Conservation (phyloP, 345 rosid genomes). For the Linum usitatissimum region DNA sequence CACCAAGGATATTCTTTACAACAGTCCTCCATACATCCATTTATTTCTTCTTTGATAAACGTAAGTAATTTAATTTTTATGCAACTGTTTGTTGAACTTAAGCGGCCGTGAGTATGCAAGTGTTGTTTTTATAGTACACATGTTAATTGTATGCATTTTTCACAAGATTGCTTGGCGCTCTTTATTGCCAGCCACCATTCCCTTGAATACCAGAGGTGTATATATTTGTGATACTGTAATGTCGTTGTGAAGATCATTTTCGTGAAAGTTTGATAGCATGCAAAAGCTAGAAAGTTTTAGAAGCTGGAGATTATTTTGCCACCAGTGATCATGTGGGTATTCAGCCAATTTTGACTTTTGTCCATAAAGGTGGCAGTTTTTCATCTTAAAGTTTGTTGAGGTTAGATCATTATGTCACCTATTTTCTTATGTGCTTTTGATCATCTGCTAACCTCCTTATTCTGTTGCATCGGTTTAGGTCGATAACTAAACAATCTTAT, state of each 20-base stretch:
- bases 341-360: no score
- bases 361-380: not conserved
- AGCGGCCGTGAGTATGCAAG: no score
- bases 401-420: not conserved
- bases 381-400: not conserved
- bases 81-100: not conserved
- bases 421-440: not conserved
- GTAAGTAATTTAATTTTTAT: slow-evolving; percentile 29
- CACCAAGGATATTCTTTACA: slow-evolving; percentile 50
- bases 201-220: not conserved
- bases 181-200: not conserved
- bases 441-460: not conserved
- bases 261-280: not conserved
- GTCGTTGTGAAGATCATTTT: no score
- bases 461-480: no score
- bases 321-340: not conserved
- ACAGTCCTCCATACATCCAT: slow-evolving; percentile 49
- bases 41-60: slow-evolving; percentile 37
- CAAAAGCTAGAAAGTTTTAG: not conserved
- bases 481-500: not conserved
- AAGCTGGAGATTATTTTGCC: not conserved
- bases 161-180: not conserved
- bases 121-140: not conserved
- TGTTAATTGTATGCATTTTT: not conserved
- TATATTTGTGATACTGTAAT: not conserved